Percentiles rank a stretch among this genome's conserved stretches.
phyloP scores from a whole-genome alignment of 306 rosid genomes.

The Dalbergia oliveri region DNA sequence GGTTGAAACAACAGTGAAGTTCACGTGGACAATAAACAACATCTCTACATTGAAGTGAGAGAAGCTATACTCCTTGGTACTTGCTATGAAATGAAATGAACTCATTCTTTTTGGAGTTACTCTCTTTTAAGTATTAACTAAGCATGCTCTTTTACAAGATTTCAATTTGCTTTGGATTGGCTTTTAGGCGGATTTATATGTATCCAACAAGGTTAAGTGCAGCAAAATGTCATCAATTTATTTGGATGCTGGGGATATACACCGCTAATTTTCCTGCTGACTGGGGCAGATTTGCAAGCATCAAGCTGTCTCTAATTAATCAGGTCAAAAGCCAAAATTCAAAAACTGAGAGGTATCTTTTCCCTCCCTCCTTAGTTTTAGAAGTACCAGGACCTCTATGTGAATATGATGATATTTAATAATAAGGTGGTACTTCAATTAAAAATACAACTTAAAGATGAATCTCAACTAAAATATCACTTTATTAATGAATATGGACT shows the following conservation, averaged over 20 bases:
- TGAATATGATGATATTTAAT: no score
- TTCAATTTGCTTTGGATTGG: background rate
- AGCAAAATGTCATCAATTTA: slow-evolving; percentile 60
- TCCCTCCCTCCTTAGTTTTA: background rate
- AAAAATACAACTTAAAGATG: no score
- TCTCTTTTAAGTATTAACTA: background rate
- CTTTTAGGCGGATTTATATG: slow-evolving; percentile 64
- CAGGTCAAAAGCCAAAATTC: slow-evolving; percentile 53
- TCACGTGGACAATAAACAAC: background rate
- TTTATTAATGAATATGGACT: no score
- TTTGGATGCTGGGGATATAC: slow-evolving; percentile 73
- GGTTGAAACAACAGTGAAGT: background rate
- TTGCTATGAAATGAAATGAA: background rate
- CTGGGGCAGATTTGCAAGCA: slow-evolving; percentile 64
- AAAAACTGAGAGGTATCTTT: background rate
- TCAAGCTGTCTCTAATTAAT: slow-evolving; percentile 68
- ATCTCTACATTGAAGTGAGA: background rate
- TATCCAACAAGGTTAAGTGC: background rate
- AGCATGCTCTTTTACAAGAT: background rate
- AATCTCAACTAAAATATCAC: no score
- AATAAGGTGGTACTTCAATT: no score
- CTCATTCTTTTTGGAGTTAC: background rate
- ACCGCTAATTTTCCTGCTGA: slow-evolving; percentile 53
- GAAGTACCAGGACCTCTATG: no score
- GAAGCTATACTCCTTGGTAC: background rate